Base-by-base conservation (phyloP, 2,329 filamentous ascomycete genomes). In the Cladophialophora carrionii region DNA sequence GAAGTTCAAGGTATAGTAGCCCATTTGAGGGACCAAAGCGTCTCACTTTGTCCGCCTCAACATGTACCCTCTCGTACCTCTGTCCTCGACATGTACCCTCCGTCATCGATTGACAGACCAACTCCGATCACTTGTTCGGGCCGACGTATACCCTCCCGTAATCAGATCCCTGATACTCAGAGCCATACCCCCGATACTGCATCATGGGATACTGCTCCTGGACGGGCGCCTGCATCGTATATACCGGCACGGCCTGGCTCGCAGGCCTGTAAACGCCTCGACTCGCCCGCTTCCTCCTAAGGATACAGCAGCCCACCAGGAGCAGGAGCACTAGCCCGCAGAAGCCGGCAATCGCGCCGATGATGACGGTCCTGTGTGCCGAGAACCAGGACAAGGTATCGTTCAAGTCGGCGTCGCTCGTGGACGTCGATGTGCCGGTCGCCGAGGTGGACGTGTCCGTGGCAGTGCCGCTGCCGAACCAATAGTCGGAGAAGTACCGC, bases 401-500 rank as follows among this genome's bases (percentile, higher is more conserved):
- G 22, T 43, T 29, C 7, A 49, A 10, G 7, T 34, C 43, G 20
- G 46, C 20, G 7, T 37, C 22, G 48, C 52, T 22, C 31, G 14
- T 12, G 12, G 43, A 14, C n/a, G 57, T 37, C n/a, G 57, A 53
- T 4, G 57, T 37, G 32, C 34, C 37, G n/a, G 48, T 52, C 3
- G 57, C 7, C n/a, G 57, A 41, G 9, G n/a, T n/a, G n/a, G 60
- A 29, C 17, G 49, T 24, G 48, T 22, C 31, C 24, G n/a, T 51
- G 9, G 37, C 29, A n/a, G 61, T 62, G 10, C 34, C 51, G 53
- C 53, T 56, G 20, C 52, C 32, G 43, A 20, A 56, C 61, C 61
- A 62, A 17, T 62, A 62, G 31, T 34, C 37, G 14, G 61, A 56
- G 61, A 55, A 62, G 41, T 62, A 62, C 10, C 61, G 26, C 20